Percentiles rank a stretch among this genome's conserved stretches.
phyloP scores from a whole-genome alignment of 108 stramenopile genomes.

The Pseudonitzschia pungens region DNA sequence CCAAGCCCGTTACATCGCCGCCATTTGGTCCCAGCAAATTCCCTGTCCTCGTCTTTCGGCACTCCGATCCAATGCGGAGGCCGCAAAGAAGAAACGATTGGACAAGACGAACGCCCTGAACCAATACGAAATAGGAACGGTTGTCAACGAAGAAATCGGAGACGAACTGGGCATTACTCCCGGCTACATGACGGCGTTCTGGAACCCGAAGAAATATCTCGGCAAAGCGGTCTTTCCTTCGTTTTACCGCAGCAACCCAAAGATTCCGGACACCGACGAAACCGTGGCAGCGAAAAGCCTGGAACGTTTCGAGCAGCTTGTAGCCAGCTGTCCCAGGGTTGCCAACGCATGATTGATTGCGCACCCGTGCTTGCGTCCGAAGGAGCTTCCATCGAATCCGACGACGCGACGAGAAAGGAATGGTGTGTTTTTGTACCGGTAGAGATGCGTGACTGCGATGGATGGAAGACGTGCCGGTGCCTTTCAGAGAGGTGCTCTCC shows the following conservation, averaged over 20 bases:
- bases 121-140: not conserved
- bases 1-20: constrained; percentile 18
- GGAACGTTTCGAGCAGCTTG: not conserved
- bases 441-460: no score
- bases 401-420: no score
- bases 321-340: not conserved
- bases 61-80: not conserved
- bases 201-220: not conserved
- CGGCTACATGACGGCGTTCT: not conserved
- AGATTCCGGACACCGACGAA: not conserved
- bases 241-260: constrained; percentile 9
- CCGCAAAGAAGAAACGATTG: not conserved
- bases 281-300: not conserved
- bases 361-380: no score
- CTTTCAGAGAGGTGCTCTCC: no score
- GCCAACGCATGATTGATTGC: not conserved
- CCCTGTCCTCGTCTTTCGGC: not conserved
- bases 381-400: no score
- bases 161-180: constrained; percentile 10
- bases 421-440: no score
- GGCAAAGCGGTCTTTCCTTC: not conserved
- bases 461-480: no score
- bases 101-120: not conserved
- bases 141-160: not conserved
- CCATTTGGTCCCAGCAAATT: constrained; percentile 1